Conservation (phyloP, 148 eudicot genomes). For the Rhododendron griersonianum region DNA sequence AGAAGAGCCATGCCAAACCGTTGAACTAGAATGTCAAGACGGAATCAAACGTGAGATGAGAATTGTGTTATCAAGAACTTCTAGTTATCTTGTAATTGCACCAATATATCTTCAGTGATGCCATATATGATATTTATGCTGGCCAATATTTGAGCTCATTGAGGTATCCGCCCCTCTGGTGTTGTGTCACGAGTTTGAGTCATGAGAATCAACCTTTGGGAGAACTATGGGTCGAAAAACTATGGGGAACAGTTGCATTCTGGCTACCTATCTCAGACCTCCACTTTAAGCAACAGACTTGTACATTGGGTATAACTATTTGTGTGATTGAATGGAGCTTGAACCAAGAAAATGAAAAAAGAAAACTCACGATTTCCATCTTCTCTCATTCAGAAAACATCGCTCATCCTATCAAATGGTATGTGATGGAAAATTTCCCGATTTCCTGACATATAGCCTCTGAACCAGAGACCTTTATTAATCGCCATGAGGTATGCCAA, state of each 20-base stretch:
- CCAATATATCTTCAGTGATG: neutral
- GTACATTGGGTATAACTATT: too few species aligned
- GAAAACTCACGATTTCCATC: neutral
- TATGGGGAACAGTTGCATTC: neutral
- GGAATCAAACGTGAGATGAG: neutral
- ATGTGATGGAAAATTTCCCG: neutral
- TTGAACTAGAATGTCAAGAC: conserved; percentile 52
- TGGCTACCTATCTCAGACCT: neutral
- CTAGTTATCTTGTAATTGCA: neutral
- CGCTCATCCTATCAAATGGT: neutral
- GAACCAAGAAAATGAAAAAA: neutral
- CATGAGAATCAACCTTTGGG: neutral
- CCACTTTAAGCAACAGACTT: neutral
- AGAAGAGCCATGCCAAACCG: conserved; percentile 99
- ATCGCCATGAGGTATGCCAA: neutral
- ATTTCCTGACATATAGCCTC: neutral
- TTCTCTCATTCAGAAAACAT: neutral
- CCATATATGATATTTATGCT: neutral
- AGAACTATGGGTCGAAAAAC: neutral
- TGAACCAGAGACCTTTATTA: neutral
- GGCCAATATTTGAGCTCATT: neutral
- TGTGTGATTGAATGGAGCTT: neutral
- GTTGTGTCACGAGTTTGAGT: neutral
- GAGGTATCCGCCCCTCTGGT: neutral
- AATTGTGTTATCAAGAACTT: neutral